Evolutionary conservation across 495 filamentous ascomycete species (phyloP).

Genomic region (Pseudomonodictys pantanalensis): DNA sequence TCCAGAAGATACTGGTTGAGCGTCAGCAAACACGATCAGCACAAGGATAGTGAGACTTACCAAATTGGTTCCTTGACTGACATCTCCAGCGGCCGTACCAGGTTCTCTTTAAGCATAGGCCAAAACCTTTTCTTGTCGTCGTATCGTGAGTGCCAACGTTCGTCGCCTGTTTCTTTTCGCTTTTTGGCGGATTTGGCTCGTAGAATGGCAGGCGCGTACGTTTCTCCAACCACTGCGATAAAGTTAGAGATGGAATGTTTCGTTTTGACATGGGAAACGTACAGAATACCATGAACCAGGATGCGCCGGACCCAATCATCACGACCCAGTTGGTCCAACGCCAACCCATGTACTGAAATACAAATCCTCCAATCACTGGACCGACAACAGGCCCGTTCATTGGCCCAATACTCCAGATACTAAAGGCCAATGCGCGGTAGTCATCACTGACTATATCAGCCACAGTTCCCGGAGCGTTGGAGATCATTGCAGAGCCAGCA

Average conservation of each 20-base stretch:
- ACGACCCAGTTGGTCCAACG: constrained; percentile 85
- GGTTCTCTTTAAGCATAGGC: constrained; percentile 63
- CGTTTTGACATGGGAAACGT: constrained; percentile 31
- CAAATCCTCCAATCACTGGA: constrained; percentile 72
- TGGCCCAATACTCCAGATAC: constrained; percentile 73
- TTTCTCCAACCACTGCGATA: constrained; percentile 36
- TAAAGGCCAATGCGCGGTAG: constrained; percentile 68
- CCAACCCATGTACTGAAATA: constrained; percentile 77
- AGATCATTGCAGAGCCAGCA: constrained; percentile 74
- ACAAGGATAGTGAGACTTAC: constrained; percentile 39
- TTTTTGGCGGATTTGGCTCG: constrained; percentile 62
- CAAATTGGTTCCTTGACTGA: constrained; percentile 80
- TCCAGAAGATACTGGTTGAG: constrained; percentile 68
- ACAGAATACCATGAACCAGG: constrained; percentile 47
- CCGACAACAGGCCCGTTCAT: constrained; percentile 62
- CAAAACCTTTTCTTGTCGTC: constrained; percentile 59
- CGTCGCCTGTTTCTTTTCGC: constrained; percentile 72
- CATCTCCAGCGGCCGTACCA: constrained; percentile 75
- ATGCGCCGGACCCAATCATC: constrained; percentile 62
- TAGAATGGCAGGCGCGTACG: constrained; percentile 53
- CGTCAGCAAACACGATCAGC: not conserved
- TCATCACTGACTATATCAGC: constrained; percentile 72
- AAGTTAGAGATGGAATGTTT: not conserved
- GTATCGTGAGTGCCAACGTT: constrained; percentile 73
- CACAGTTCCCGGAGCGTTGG: constrained; percentile 78